phyloP scores from a whole-genome alignment of 2,329 filamentous ascomycete genomes.

The Akanthomyces uredinophilus region DNA sequence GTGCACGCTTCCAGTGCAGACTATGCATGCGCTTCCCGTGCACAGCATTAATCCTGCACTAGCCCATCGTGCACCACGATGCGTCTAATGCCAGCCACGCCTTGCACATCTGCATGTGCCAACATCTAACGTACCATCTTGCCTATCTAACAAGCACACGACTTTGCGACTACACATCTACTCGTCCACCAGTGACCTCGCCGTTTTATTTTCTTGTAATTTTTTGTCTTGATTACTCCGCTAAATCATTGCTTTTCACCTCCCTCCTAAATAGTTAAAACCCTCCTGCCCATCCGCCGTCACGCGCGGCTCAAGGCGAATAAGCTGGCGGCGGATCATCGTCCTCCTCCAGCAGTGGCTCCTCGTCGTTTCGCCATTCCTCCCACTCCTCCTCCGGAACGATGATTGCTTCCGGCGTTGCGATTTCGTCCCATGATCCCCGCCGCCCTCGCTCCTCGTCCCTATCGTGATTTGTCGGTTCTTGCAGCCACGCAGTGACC shows the following conservation, averaged over 20 bases:
- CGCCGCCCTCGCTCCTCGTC: neutral
- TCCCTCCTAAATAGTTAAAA: neutral
- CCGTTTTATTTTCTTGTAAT: too few species aligned
- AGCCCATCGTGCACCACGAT: neutral
- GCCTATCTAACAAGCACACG: neutral
- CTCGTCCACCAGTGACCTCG: too few species aligned
- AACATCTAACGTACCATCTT: neutral
- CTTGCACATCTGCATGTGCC: neutral
- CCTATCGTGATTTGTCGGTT: neutral
- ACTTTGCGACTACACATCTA: neutral
- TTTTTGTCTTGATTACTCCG: too few species aligned
- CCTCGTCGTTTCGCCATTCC: neutral
- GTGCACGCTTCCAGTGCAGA: neutral
- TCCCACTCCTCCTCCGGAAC: neutral
- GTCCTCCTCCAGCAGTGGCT: neutral
- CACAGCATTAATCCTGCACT: slow-evolving; percentile 5
- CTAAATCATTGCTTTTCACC: too few species aligned
- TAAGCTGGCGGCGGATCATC: neutral
- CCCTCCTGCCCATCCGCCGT: neutral
- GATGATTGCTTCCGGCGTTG: neutral
- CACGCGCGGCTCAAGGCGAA: neutral
- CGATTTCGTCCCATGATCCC: neutral
- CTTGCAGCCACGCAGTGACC: neutral
- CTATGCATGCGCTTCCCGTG: neutral
- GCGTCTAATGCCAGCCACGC: neutral